Base-by-base conservation (phyloP, 768 basidiomycete species). In the Pilatotrama ljubarskyi region DNA sequence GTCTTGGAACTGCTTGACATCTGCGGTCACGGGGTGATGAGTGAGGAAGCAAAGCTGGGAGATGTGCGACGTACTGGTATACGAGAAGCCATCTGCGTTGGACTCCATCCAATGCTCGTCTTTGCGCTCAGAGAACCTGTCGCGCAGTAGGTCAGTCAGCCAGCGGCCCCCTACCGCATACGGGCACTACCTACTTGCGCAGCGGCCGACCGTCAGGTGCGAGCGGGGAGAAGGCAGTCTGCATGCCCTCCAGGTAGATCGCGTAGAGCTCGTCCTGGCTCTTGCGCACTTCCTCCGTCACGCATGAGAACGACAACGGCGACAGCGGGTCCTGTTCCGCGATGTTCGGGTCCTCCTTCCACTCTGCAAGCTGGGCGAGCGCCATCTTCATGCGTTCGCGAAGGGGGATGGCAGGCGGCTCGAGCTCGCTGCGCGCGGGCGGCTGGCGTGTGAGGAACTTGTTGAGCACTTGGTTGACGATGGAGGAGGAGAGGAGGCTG, bases 261-360 rank as follows among this genome's bases (percentile, higher is more conserved):
- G 65, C 69, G 53, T 88, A 69, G 35, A 75, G 69, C 24, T 84
- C 82, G 0, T 73, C 72, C 67, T 91, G 88, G 15, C 73, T 77
- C 68, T 79, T 74, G 25, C 80, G 70, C 8, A 82, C 72, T 5
- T 86, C 84, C 9, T 75, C 74, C 0, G 85, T 63, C 32, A 88
- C 77, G 64, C 84, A 84, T 11, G 82, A 87, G 66, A 91, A 91
- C 7, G 88, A 90, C 50, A 91, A 74, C 1, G 84, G 75, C 5
- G 83, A 88, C n/a, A 68, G 58, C 11, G 88, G 84, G 65, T 86
- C 78, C 25, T 83, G 80, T 11, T 73, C 68, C 10, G 77, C 75
- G 36, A 86, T 78, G 22, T 72, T 70, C 13, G 78, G 70, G 64
- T 82, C 77, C 17, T 71, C 74, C 15, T 74, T 75, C n/a, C 87